These are phyloP conservation scores for Colletotrichum gloeosporioides DNA, from an alignment of 2,329 filamentous ascomycete genomes.

Conservation along the genomic window DNA sequence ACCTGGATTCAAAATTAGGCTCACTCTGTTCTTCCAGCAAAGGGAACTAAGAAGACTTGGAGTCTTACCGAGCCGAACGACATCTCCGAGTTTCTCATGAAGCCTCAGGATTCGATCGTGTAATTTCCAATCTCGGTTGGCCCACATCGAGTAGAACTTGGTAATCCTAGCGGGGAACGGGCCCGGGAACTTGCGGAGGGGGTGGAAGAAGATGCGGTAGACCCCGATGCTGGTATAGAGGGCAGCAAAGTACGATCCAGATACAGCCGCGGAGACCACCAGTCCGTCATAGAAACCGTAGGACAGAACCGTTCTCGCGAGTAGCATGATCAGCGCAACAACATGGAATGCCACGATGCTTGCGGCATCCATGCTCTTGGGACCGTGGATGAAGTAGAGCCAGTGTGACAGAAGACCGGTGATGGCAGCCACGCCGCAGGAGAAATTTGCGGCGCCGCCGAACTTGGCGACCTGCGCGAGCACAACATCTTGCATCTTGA, in stretches of 20 bases:
- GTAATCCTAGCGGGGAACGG: constrained; percentile 17
- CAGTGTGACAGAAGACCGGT: constrained; percentile 16
- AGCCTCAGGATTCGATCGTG: background rate
- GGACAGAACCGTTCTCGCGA: background rate
- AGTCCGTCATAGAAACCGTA: background rate
- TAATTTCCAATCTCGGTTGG: constrained; percentile 1
- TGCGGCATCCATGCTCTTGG: background rate
- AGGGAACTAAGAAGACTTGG: too few relatives aligned
- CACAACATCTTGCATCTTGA: background rate
- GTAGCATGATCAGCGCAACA: background rate
- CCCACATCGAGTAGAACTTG: constrained; percentile 20
- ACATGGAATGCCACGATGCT: background rate
- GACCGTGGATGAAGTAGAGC: constrained; percentile 15
- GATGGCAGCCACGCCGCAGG: background rate
- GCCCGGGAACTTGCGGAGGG: constrained; percentile 21
- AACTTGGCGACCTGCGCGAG: background rate
- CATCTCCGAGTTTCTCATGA: constrained; percentile 17
- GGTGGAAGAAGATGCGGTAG: constrained; percentile 26
- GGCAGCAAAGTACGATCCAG: constrained; percentile 4
- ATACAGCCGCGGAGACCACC: background rate
- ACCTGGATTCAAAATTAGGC: background rate
- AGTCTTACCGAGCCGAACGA: constrained; percentile 24
- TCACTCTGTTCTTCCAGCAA: too few relatives aligned
- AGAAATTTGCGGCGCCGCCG: background rate
- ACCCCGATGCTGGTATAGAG: constrained; percentile 29